Evolutionary conservation across 1,284 basidiomycete genomes (phyloP).

Genomic region (Sphagnurus paluster): DNA sequence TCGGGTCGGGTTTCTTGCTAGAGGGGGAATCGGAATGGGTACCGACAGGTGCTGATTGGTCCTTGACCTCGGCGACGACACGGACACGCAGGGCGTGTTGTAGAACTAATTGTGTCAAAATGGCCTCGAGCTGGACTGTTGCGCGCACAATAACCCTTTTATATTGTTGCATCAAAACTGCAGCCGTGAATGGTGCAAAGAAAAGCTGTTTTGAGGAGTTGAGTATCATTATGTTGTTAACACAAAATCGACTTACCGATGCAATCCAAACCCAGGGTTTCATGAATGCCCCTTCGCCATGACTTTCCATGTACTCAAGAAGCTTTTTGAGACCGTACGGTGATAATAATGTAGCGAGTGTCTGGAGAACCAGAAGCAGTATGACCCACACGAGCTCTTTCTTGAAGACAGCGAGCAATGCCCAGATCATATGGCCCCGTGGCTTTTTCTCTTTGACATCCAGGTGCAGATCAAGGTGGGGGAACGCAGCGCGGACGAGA

Average conservation of each 20-base stretch:
- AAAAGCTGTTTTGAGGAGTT: too few relatives aligned
- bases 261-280: conserved; percentile 20
- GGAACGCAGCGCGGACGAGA: conserved; percentile 28
- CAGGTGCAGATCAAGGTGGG: conserved; percentile 13
- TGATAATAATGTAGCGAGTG: background rate
- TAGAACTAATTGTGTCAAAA: conserved; percentile 17
- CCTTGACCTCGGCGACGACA: conserved; percentile 11
- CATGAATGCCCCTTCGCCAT: conserved; percentile 11
- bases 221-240: background rate
- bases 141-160: conserved; percentile 13
- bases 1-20: background rate
- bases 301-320: conserved; percentile 13
- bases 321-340: conserved; percentile 13
- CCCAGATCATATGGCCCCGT: conserved; percentile 6
- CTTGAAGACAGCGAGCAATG: conserved; percentile 10
- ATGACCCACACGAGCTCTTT: conserved; percentile 5
- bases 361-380: conserved; percentile 8
- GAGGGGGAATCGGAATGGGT: conserved; percentile 2
- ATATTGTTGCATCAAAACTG: conserved; percentile 15
- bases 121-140: conserved; percentile 13
- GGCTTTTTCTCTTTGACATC: conserved; percentile 5
- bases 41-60: conserved; percentile 2
- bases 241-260: conserved; percentile 6
- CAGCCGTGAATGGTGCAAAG: conserved; percentile 7
- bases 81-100: conserved; percentile 18